phyloP scores from a whole-genome alignment of 2,329 filamentous ascomycete genomes.

The Colletotrichum eleusines region DNA sequence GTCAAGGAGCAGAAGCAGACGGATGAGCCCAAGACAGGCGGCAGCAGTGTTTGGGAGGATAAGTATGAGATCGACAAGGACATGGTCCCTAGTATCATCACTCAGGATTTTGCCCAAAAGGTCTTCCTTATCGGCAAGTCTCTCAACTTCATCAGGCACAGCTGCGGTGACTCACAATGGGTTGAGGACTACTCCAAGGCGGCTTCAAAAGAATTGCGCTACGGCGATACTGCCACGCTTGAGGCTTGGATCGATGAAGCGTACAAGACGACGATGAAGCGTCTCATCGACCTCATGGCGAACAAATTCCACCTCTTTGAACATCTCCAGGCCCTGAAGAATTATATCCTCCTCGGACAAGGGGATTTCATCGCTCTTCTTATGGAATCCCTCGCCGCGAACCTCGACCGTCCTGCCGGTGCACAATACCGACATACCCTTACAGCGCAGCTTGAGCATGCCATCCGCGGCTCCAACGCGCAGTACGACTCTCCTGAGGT shows the following conservation, averaged over 20 bases:
- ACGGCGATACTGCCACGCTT: slow-evolving; percentile 92
- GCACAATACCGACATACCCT: slow-evolving; percentile 96
- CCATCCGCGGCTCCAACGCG: slow-evolving; percentile 95
- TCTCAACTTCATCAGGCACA: slow-evolving; percentile 96
- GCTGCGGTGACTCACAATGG: slow-evolving; percentile 93
- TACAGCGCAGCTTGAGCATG: slow-evolving; percentile 97
- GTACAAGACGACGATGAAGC: slow-evolving; percentile 97
- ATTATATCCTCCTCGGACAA: slow-evolving; percentile 93
- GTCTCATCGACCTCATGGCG: slow-evolving; percentile 92
- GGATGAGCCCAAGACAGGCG: slow-evolving; percentile 52
- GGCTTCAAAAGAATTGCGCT: slow-evolving; percentile 89
- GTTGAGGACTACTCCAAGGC: slow-evolving; percentile 95
- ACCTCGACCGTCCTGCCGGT: slow-evolving; percentile 94
- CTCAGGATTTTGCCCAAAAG: slow-evolving; percentile 92
- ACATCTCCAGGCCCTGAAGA: slow-evolving; percentile 91
- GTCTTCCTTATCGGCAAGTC: slow-evolving; percentile 98
- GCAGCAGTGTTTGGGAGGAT: slow-evolving; percentile 94
- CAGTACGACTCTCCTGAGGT: slow-evolving; percentile 96
- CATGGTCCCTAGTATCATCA: slow-evolving; percentile 95
- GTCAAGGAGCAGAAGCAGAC: slow-evolving; percentile 82
- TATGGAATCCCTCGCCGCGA: slow-evolving; percentile 95
- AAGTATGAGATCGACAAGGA: slow-evolving; percentile 89
- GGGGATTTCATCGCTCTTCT: slow-evolving; percentile 97
- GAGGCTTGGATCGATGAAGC: slow-evolving; percentile 96
- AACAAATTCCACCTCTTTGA: slow-evolving; percentile 95